Conservation (phyloP, 805 yeast species). For the Candida nanaspora region DNA sequence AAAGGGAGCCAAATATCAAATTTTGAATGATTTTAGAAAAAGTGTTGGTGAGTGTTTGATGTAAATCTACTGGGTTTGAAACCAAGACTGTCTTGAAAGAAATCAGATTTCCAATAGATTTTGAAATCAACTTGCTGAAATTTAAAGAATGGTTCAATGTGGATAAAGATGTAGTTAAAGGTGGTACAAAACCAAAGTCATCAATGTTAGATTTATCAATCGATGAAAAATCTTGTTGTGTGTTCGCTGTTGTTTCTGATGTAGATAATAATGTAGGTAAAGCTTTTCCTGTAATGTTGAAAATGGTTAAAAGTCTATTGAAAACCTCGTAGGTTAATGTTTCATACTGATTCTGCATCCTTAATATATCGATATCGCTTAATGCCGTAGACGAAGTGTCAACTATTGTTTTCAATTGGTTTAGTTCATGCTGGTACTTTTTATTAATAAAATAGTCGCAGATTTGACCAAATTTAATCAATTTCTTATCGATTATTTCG, state of each 20-base stretch:
- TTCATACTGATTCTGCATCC: slow-evolving; percentile 26
- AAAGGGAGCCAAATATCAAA: slow-evolving; percentile 19
- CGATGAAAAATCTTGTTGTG: background rate
- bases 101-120: slow-evolving; percentile 31
- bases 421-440: slow-evolving; percentile 27
- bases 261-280: slow-evolving; percentile 9
- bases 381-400: slow-evolving; percentile 30
- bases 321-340: slow-evolving; percentile 22
- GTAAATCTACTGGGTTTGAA: background rate
- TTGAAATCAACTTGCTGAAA: slow-evolving; percentile 35
- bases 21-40: no score
- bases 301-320: slow-evolving; percentile 17
- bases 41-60: background rate
- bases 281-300: slow-evolving; percentile 27
- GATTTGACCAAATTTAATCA: slow-evolving; percentile 46
- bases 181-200: slow-evolving; percentile 54
- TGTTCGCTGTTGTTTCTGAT: no score
- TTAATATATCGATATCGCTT: slow-evolving; percentile 35
- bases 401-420: slow-evolving; percentile 15
- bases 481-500: slow-evolving; percentile 27
- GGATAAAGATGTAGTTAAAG: slow-evolving; percentile 55
- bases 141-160: slow-evolving; percentile 44
- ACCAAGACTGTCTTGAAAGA: slow-evolving; percentile 9
- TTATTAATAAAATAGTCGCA: slow-evolving; percentile 49
- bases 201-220: slow-evolving; percentile 1